These are phyloP conservation scores for Populus trichocarpa DNA, from an alignment of 441 rosid species.

Conservation along the genomic window DNA sequence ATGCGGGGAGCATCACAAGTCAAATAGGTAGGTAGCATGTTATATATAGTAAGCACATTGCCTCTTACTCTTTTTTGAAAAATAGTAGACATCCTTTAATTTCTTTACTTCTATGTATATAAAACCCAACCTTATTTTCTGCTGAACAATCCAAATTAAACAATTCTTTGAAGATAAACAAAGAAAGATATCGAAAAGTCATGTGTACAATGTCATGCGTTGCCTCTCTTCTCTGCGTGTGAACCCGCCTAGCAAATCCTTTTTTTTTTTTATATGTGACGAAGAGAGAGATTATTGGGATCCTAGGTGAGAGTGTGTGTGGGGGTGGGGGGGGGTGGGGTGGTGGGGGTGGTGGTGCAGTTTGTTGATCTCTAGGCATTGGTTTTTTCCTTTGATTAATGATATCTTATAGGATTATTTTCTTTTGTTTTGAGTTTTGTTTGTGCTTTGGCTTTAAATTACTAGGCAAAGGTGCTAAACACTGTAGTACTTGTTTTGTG, in stretches of 20 bases:
- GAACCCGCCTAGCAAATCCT: background rate
- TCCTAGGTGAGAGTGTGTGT: slow-evolving; percentile 34
- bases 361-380: slow-evolving; percentile 66
- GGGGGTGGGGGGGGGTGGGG: slow-evolving; percentile 31
- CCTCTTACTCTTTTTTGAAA: no score
- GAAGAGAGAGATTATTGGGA: slow-evolving; percentile 19
- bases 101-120: background rate
- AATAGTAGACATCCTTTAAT: no score
- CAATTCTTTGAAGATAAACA: background rate
- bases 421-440: slow-evolving; percentile 2
- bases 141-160: slow-evolving; percentile 17
- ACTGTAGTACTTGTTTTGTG: slow-evolving; percentile 24
- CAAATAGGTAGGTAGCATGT: no score
- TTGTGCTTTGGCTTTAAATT: slow-evolving; percentile 9
- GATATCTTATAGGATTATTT: background rate
- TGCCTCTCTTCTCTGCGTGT: slow-evolving; percentile 22
- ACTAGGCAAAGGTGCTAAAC: slow-evolving; percentile 13
- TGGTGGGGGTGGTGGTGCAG: slow-evolving; percentile 46
- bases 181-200: slow-evolving; percentile 11
- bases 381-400: background rate
- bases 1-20: no score
- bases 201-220: slow-evolving; percentile 26
- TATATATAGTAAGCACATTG: no score
- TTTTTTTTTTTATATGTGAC: background rate
- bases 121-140: slow-evolving; percentile 11